phyloP scores from a whole-genome alignment of 305 asterid genomes.

The Striga hermonthica region DNA sequence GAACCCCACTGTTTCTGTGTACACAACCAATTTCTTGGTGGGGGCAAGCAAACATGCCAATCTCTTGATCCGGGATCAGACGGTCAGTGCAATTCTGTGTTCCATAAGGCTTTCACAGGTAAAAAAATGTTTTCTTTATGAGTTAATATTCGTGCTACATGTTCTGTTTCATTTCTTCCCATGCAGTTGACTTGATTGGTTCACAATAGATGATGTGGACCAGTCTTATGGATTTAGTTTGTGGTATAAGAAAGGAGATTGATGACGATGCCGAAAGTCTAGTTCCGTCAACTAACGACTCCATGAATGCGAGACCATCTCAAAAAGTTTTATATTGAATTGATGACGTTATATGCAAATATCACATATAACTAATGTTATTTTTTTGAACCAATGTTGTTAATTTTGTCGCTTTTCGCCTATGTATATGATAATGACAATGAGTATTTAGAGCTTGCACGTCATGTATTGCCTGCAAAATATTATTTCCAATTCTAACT shows the following conservation, averaged over 20 bases:
- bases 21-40: slow-evolving; percentile 52
- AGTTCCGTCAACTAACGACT: not conserved
- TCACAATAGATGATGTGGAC: slow-evolving; percentile 22
- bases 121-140: slow-evolving; percentile 13
- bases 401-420: slow-evolving; percentile 19
- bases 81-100: slow-evolving; percentile 50
- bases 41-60: slow-evolving; percentile 71
- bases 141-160: slow-evolving; percentile 5
- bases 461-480: slow-evolving; percentile 7
- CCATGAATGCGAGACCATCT: not conserved
- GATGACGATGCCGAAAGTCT: not conserved
- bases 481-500: slow-evolving; percentile 25
- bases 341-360: slow-evolving; percentile 16
- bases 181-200: slow-evolving; percentile 22
- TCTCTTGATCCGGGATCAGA: slow-evolving; percentile 62
- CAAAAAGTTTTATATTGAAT: slow-evolving; percentile 6
- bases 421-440: not conserved
- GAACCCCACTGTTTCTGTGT: slow-evolving; percentile 58
- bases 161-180: slow-evolving; percentile 5
- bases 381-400: slow-evolving; percentile 6
- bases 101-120: slow-evolving; percentile 65
- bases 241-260: not conserved
- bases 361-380: slow-evolving; percentile 14
- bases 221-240: slow-evolving; percentile 8
- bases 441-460: slow-evolving; percentile 11